Conservation (phyloP, 1,284 basidiomycete species). For the Marasmius tenuissimus region DNA sequence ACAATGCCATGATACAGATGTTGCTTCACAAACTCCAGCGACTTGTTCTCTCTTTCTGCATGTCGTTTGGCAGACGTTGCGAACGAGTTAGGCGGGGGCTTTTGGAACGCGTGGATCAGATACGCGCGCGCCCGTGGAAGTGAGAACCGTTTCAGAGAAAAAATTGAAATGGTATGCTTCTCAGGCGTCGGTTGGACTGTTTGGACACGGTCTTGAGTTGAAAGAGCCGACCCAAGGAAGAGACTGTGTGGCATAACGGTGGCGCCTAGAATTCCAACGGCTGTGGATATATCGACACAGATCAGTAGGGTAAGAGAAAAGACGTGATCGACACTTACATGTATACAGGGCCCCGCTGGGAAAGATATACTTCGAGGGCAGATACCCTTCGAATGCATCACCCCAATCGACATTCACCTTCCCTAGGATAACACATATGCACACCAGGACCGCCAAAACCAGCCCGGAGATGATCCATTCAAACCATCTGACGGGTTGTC, state of each 20-base stretch:
- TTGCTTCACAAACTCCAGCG: neutral
- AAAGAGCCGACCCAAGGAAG: constrained; percentile 14
- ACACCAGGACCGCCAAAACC: constrained; percentile 66
- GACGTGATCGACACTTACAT: constrained; percentile 2
- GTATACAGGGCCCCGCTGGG: constrained; percentile 11
- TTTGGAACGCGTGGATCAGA: neutral
- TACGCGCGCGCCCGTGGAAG: neutral
- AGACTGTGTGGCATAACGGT: constrained; percentile 16
- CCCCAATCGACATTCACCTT: constrained; percentile 10
- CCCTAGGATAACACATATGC: constrained; percentile 14
- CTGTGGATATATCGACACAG: neutral
- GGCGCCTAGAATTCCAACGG: constrained; percentile 15
- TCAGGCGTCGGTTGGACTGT: neutral
- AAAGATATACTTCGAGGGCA: constrained; percentile 1
- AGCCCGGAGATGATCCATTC: constrained; percentile 82
- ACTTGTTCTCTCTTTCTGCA: constrained; percentile 1
- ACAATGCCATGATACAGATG: constrained; percentile 3
- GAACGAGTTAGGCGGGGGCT: neutral
- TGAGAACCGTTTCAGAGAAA: neutral
- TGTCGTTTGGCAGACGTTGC: neutral
- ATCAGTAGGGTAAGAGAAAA: neutral
- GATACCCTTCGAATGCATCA: constrained; percentile 8
- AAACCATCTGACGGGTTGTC: constrained; percentile 66
- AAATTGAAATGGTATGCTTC: neutral
- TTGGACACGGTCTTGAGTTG: constrained; percentile 12